These are phyloP conservation scores for Colletotrichum liaoningense DNA, from an alignment of 2,329 filamentous ascomycete genomes.

Conservation along the genomic window DNA sequence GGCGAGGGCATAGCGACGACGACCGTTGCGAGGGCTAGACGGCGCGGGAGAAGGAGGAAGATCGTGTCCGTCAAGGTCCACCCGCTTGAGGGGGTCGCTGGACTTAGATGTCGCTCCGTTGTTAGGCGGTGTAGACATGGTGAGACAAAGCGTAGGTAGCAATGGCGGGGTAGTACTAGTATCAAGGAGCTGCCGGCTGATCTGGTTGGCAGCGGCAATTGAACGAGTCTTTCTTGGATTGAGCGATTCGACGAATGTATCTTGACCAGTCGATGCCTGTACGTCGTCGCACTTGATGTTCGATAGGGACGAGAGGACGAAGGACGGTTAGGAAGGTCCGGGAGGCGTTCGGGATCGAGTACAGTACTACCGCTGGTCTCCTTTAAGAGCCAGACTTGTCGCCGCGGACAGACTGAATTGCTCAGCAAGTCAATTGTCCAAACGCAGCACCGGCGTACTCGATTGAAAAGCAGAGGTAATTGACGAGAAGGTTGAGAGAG, in stretches of 20 bases:
- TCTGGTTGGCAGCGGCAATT: background rate
- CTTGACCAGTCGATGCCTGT: background rate
- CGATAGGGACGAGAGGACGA: background rate
- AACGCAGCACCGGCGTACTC: conserved; percentile 39
- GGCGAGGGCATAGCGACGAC: conserved; percentile 87
- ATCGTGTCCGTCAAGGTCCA: conserved; percentile 86
- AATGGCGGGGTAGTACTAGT: conserved; percentile 1
- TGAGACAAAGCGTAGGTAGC: conserved; percentile 1
- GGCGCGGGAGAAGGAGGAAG: conserved; percentile 92
- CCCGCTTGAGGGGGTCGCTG: conserved; percentile 60
- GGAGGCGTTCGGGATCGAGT: conserved; percentile 19
- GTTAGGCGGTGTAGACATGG: conserved; percentile 34
- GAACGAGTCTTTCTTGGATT: background rate
- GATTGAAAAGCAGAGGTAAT: conserved; percentile 26
- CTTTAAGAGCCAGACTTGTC: conserved; percentile 38
- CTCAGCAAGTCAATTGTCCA: conserved; percentile 35
- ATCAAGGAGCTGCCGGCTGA: background rate
- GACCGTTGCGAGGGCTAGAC: conserved; percentile 86
- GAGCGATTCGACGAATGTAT: background rate
- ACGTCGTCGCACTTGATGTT: background rate
- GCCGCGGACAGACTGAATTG: conserved; percentile 37
- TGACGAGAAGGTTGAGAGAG: background rate
- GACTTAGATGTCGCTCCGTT: conserved; percentile 23
- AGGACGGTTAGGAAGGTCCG: conserved; percentile 1
- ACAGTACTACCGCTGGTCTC: conserved; percentile 38